phyloP scores from a whole-genome alignment of 1,284 basidiomycete species.

The Marasmius tenuissimus region DNA sequence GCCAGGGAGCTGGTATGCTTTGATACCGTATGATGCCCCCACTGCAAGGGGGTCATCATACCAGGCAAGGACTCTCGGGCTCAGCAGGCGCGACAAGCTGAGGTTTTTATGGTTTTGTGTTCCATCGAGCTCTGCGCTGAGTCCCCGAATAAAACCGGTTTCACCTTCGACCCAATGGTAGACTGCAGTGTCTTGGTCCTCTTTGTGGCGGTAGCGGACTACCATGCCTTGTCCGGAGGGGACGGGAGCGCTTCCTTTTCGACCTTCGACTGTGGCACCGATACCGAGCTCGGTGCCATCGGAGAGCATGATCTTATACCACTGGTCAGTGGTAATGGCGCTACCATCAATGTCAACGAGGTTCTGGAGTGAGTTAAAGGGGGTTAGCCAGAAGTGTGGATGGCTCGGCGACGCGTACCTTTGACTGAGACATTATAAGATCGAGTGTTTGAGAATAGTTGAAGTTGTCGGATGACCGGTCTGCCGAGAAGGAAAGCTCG shows the following conservation, averaged over 20 bases:
- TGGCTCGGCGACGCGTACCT: neutral
- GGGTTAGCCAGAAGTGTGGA: neutral
- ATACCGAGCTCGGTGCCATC: neutral
- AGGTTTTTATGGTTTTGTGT: neutral
- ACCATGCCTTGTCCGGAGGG: neutral
- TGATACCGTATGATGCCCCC: neutral
- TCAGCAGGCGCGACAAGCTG: neutral
- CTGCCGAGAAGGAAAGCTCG: neutral
- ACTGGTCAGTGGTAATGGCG: neutral
- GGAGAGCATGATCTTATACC: neutral
- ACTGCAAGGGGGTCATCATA: neutral
- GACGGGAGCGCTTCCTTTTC: neutral
- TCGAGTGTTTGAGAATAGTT: neutral
- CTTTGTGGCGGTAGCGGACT: neutral
- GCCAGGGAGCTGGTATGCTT: neutral
- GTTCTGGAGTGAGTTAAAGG: neutral
- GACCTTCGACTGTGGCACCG: neutral
- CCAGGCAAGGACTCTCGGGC: neutral
- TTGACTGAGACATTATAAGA: neutral
- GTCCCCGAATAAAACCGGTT: neutral
- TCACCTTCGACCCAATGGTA: neutral
- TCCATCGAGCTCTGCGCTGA: neutral
- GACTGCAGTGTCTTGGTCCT: neutral
- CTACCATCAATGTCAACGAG: neutral
- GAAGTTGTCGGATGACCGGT: neutral